Evolutionary conservation across 75 land plant genomes (phyloP), one percentile per base, ranked within the genome.

Genomic region (Gnetum montanum): DNA sequence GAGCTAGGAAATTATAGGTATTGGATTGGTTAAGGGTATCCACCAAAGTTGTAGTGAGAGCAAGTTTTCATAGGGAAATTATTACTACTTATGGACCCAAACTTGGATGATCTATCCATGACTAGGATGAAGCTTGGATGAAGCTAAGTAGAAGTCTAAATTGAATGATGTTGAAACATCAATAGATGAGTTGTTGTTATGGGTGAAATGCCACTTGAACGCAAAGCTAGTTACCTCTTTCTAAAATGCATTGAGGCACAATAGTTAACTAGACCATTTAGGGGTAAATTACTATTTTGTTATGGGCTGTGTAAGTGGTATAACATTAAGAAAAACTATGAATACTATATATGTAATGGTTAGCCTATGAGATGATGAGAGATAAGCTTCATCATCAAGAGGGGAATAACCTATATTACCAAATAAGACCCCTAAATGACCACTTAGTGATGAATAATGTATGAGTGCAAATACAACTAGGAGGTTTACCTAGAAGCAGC

Each of bases 21-120:
- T 0, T 47, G 62, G 60, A 58, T 51, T 44, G 55, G 62, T 0
- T 44, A 49, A 57, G 59, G 59, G 52, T 1, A 4, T 34, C 59
- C 62, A 60, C 31, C 4, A 51, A 59, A 60, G 33, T 7, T 2
- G 15, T 44, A 60, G 62, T 12, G 31, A 60, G 47, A 60, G 59
- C 5, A 8, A 60, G 55, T 43, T 28, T 43, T 43, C 59, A 26
- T 0, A 53, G 59, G 53, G 54, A 12, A 60, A 60, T 46, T 43
- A 59, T 16, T 59, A 47, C 8, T 44, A 29, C 30, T 57, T 60
- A 49, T 48, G 59, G 62, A 60, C 62, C 58, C 57, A 0, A 60
- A 60, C 57, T 34, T 60, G 15, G 54, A 58, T 60, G 62, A 60
- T 44, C 59, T 49, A 60, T 60, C 57, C 54, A 60, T 60, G 25